Conservation (phyloP, 257 asterid species). For the Phtheirospermum japonicum region DNA sequence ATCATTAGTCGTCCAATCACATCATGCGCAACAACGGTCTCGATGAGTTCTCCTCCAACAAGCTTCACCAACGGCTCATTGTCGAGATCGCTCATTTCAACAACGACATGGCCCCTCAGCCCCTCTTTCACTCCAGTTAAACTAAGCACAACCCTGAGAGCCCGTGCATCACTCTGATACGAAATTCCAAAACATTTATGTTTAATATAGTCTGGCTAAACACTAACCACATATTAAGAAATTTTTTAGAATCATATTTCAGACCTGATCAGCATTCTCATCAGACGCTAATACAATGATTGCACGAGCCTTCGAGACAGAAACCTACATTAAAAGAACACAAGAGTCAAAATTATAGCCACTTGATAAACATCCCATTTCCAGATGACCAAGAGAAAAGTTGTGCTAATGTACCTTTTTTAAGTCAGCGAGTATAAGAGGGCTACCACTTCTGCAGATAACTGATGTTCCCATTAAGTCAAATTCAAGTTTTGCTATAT, state of each 20-base stretch:
- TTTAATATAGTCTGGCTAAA: constrained; percentile 25
- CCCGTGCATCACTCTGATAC: constrained; percentile 93
- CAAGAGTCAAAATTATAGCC: background rate
- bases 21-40: constrained; percentile 98
- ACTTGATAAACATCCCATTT: constrained; percentile 12
- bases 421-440: constrained; percentile 93
- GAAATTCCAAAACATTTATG: constrained; percentile 27
- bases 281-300: constrained; percentile 94
- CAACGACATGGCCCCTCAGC: constrained; percentile 92
- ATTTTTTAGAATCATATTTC: background rate
- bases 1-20: constrained; percentile 97
- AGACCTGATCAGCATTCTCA: constrained; percentile 97
- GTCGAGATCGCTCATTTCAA: constrained; percentile 98
- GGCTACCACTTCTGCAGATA: constrained; percentile 96
- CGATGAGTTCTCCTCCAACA: constrained; percentile 93
- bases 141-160: constrained; percentile 96
- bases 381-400: constrained; percentile 13
- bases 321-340: constrained; percentile 49
- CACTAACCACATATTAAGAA: constrained; percentile 5
- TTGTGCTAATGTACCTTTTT: constrained; percentile 55
- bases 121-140: constrained; percentile 91
- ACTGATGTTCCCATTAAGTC: constrained; percentile 95
- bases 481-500: constrained; percentile 88
- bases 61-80: constrained; percentile 98
- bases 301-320: constrained; percentile 97